phyloP scores from a whole-genome alignment of 1,284 basidiomycete species.

The Fomitopsis pinicola region DNA sequence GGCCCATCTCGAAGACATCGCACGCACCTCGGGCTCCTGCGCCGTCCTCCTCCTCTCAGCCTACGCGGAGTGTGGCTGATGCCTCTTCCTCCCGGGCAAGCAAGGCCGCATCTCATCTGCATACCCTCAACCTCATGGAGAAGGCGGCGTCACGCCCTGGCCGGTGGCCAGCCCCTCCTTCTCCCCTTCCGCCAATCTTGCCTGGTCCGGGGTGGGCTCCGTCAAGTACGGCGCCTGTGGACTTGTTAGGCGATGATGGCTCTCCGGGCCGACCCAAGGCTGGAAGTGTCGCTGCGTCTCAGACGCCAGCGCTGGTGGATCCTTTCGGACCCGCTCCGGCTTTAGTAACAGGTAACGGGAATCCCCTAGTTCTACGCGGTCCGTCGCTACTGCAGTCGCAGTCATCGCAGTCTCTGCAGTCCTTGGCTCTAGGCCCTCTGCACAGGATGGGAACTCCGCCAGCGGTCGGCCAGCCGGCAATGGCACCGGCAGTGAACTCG shows the following conservation, averaged over 20 bases:
- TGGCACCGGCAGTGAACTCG: slow-evolving; percentile 13
- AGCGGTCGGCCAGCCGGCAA: neutral
- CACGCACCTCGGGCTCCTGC: neutral
- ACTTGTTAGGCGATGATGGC: slow-evolving; percentile 24
- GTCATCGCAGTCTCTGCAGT: slow-evolving; percentile 6
- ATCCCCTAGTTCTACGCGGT: neutral
- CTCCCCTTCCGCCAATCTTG: slow-evolving; percentile 45
- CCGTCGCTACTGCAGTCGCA: slow-evolving; percentile 4
- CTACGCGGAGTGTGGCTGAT: neutral
- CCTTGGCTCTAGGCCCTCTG: neutral
- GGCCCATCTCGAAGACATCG: slow-evolving; percentile 7
- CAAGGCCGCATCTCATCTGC: slow-evolving; percentile 38
- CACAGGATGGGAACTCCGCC: neutral
- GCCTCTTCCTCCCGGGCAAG: neutral
- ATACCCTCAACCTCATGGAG: slow-evolving; percentile 52
- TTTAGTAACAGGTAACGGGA: slow-evolving; percentile 5
- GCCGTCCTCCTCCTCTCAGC: neutral
- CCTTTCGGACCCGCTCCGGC: slow-evolving; percentile 7
- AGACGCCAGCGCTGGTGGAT: slow-evolving; percentile 10
- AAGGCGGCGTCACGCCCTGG: slow-evolving; percentile 48
- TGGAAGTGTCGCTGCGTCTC: slow-evolving; percentile 3
- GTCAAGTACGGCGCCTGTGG: slow-evolving; percentile 5
- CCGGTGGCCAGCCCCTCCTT: slow-evolving; percentile 60
- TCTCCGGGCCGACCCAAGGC: neutral
- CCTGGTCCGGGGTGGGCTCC: slow-evolving; percentile 20